Evolutionary conservation across 345 rosid genomes (phyloP), one percentile per base, ranked within the genome.

Genomic region (Linum trigynum): DNA sequence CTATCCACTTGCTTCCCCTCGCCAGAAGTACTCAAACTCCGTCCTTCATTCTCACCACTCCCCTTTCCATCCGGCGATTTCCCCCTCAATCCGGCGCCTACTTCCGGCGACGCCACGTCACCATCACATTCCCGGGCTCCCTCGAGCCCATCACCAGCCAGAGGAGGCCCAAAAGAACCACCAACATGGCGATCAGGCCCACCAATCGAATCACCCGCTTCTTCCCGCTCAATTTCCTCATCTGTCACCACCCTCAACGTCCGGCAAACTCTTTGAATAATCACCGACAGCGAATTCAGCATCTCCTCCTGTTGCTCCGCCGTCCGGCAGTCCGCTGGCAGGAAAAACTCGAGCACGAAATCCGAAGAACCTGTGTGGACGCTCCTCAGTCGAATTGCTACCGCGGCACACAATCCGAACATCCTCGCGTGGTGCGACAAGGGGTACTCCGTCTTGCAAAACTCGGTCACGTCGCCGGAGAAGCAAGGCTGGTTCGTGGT

Each of bases 401-500:
- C 51, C 53, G 73, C 79, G 61, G 70, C 73, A 42, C 51, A 69
- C 43, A 79, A 63, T 14, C 66, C 68, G 50, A 75, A 72, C 69
- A 75, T 62, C 62, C 66, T 70, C 40, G 82, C 82, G 55, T 85
- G 90, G 78, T 94, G 99, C 67, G 97, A 83, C 39, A 94, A 95
- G 57, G 99, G 99, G 77, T 90, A 94, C 61, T 92, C 86, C 0
- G 85, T 75, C 75, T 83, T 90, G 40, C 76, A 70, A 37, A 61
- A 74, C 67, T 72, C 76, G 17, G 97, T 78, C 67, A 90, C 83
- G 71, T 94, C 89, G 15, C 84, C 59, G 1, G 83, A 79, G 76
- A 94, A 94, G 83, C 99, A 88, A 14, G 97, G 96, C 59, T 87
- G 84, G 72, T 90, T 94, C 6, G 99, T 90, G 75, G 84, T 53